Evolutionary conservation across 2,329 filamentous ascomycete species (phyloP).

Genomic region (Corinectria fuckeliana): DNA sequence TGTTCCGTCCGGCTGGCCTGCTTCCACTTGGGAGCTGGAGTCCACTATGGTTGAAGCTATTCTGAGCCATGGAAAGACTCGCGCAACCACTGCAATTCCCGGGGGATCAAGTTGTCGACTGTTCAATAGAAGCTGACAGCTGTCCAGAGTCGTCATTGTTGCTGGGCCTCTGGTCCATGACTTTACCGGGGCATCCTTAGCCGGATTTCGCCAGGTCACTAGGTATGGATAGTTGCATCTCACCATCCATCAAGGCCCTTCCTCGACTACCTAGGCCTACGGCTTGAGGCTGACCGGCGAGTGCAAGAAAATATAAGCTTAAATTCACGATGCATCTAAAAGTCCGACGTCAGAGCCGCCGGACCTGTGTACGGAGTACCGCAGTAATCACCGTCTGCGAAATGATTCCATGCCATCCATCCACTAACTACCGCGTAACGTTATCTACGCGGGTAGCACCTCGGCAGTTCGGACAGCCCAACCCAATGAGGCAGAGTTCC

Average conservation of each 20-base stretch:
- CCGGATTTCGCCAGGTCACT: background rate
- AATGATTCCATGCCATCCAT: background rate
- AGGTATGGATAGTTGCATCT: conserved; percentile 13
- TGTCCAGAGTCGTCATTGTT: conserved; percentile 6
- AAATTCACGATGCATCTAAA: background rate
- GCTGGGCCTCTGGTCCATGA: conserved; percentile 8
- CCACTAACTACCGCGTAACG: too few species aligned
- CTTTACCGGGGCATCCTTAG: conserved; percentile 5
- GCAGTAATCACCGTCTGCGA: background rate
- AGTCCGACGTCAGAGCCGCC: background rate
- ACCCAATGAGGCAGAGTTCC: background rate
- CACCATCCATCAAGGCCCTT: too few species aligned
- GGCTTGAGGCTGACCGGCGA: background rate
- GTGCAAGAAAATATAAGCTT: background rate
- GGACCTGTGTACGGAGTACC: too few species aligned
- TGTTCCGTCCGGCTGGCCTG: conserved; percentile 27
- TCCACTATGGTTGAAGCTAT: conserved; percentile 24
- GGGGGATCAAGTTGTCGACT: background rate
- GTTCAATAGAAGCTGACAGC: conserved; percentile 12
- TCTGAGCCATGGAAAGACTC: conserved; percentile 26
- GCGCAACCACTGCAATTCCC: background rate
- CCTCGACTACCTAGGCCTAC: too few species aligned
- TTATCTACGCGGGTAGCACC: background rate
- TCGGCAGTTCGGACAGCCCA: conserved; percentile 5
- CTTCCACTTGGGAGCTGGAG: conserved; percentile 33